phyloP scores from a whole-genome alignment of 768 basidiomycete species.

The Xanthoconium stramineum region DNA sequence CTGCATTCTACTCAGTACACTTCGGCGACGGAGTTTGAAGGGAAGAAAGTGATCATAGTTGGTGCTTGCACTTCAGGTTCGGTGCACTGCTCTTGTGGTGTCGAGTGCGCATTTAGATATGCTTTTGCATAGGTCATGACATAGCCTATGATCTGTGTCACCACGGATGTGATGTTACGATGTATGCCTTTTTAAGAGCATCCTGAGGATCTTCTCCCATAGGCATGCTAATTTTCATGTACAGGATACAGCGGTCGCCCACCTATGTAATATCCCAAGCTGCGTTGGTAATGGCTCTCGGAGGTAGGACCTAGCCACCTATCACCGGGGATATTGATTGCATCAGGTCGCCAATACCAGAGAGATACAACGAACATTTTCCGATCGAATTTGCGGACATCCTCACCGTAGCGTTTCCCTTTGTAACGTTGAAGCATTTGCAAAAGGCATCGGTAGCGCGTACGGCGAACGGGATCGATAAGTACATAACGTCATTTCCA shows the following conservation, averaged over 20 bases:
- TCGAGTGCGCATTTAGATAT: background rate
- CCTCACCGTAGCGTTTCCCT: conserved; percentile 22
- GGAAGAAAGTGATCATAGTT: conserved; percentile 64
- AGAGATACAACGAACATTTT: conserved; percentile 25
- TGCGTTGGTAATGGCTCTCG: conserved; percentile 3
- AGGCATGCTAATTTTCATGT: background rate
- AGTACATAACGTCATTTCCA: conserved; percentile 5
- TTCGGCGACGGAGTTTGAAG: conserved; percentile 42
- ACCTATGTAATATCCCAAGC: conserved; percentile 24
- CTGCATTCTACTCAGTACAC: conserved; percentile 53
- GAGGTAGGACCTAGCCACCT: conserved; percentile 8
- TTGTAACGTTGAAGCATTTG: conserved; percentile 16
- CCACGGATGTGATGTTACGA: conserved; percentile 28
- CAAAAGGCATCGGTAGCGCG: background rate
- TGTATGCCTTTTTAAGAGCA: conserved; percentile 9
- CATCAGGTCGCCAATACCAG: conserved; percentile 7
- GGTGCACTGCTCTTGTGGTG: background rate
- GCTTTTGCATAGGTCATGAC: conserved; percentile 31
- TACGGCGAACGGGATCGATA: conserved; percentile 21
- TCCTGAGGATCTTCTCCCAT: conserved; percentile 20
- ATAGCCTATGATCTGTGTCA: conserved; percentile 36
- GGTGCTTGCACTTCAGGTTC: conserved; percentile 61
- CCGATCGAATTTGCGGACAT: conserved; percentile 27
- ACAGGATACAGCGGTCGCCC: conserved; percentile 29
- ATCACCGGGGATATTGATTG: background rate